A percentile compares a stretch with the other conserved stretches of the same genome.
Conservation (phyloP, 768 basidiomycete genomes). For the Polyporus arcularius region DNA sequence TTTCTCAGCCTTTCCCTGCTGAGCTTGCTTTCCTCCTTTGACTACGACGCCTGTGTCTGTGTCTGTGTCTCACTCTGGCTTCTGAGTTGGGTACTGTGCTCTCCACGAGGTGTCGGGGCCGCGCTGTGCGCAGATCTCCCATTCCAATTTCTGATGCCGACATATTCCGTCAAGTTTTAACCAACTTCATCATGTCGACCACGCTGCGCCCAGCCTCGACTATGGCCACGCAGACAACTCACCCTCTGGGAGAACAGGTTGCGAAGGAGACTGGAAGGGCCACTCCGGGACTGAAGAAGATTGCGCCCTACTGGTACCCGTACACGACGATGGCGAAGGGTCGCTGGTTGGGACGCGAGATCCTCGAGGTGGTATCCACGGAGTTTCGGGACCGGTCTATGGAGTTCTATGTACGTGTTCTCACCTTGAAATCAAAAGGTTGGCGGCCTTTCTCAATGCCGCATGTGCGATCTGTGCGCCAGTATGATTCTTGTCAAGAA, state of each 20-base stretch:
- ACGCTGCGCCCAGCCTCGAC: conserved; percentile 43
- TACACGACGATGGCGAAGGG: conserved; percentile 93
- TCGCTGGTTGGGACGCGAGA: conserved; percentile 84
- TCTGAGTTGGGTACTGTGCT: conserved; percentile 5
- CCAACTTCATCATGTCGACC: conserved; percentile 51
- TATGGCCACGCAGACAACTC: conserved; percentile 24
- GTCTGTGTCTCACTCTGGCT: background rate
- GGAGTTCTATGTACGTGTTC: conserved; percentile 87
- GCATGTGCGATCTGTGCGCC: conserved; percentile 1
- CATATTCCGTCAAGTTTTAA: conserved; percentile 59
- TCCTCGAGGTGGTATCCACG: conserved; percentile 90
- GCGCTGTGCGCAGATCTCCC: conserved; percentile 35
- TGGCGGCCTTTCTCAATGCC: conserved; percentile 1
- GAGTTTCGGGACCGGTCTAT: conserved; percentile 93
- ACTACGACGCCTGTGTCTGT: background rate
- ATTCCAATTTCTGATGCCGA: conserved; percentile 51
- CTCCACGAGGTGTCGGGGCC: conserved; percentile 11
- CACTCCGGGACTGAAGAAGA: conserved; percentile 64
- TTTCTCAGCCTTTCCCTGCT: background rate
- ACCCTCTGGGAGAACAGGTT: background rate
- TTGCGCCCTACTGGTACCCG: conserved; percentile 89
- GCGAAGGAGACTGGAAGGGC: background rate
- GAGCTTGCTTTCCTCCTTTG: background rate
- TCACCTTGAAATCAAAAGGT: background rate
- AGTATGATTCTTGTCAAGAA: background rate